phyloP scores from a whole-genome alignment of 2,329 filamentous ascomycete species.

The Diplodia seriata region DNA sequence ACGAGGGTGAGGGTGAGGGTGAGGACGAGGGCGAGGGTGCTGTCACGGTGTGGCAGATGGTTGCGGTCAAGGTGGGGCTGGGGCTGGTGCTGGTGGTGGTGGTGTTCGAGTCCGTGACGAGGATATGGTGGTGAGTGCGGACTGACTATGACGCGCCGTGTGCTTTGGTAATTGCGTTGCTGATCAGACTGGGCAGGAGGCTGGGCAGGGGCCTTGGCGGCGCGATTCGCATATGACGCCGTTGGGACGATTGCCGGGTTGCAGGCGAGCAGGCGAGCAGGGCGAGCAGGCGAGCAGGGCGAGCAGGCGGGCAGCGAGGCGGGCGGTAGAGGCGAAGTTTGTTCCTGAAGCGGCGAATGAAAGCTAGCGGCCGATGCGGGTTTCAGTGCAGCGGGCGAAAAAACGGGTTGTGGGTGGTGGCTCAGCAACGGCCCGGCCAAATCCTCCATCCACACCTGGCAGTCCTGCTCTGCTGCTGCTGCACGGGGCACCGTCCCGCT shows the following conservation, averaged over 20 bases:
- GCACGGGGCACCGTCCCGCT: conserved; percentile 3
- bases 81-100: neutral
- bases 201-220: conserved; percentile 24
- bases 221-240: conserved; percentile 1
- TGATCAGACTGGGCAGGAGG: conserved; percentile 20
- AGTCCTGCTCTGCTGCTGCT: too few species aligned
- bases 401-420: neutral
- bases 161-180: neutral
- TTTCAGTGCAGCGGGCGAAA: neutral
- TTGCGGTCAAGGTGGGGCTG: conserved; percentile 1
- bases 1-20: too few species aligned
- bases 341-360: neutral
- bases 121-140: conserved; percentile 15
- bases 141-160: neutral
- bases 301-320: too few species aligned
- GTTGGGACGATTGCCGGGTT: too few species aligned
- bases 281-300: too few species aligned
- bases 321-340: neutral
- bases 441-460: too few species aligned
- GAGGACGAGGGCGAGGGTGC: neutral
- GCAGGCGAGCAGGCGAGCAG: too few species aligned
- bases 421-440: neutral
- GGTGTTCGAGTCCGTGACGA: conserved; percentile 1
- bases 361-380: neutral
- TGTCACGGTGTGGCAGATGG: neutral